These are phyloP conservation scores for Fusarium torulosum DNA, from an alignment of 2,329 filamentous ascomycete species.

Conservation along the genomic window DNA sequence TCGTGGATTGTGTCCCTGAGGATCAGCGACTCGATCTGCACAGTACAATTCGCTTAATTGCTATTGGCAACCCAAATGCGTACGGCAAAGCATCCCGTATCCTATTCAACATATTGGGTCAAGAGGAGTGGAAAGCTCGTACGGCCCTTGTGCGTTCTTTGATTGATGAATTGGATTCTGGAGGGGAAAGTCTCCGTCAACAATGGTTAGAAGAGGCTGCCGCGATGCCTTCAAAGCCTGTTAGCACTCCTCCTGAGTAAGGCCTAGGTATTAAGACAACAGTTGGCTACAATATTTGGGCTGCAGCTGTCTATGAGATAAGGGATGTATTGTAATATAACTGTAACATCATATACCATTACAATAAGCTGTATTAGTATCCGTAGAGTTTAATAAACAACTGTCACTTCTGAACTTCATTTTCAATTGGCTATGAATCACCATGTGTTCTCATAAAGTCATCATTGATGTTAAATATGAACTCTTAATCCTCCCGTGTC, in stretches of 20 bases:
- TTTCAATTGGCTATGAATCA: neutral
- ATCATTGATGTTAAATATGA: constrained; percentile 39
- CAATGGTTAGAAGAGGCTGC: constrained; percentile 31
- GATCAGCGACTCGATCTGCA: constrained; percentile 45
- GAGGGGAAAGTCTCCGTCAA: constrained; percentile 25
- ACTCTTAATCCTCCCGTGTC: constrained; percentile 20
- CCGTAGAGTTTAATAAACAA: neutral
- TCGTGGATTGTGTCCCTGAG: constrained; percentile 28
- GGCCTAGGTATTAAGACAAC: neutral
- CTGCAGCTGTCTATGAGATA: neutral
- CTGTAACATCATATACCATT: constrained; percentile 21
- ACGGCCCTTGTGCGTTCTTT: constrained; percentile 43
- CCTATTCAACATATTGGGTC: constrained; percentile 53
- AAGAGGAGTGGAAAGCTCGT: constrained; percentile 52
- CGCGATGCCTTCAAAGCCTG: neutral
- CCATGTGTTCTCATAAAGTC: constrained; percentile 35
- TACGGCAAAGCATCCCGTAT: constrained; percentile 49
- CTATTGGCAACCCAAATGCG: constrained; percentile 49
- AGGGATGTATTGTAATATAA: constrained; percentile 21
- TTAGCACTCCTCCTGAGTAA: neutral
- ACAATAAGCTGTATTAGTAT: neutral
- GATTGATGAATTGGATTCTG: constrained; percentile 37
- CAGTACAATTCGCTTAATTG: constrained; percentile 50
- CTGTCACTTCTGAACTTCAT: neutral
- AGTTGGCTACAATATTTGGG: neutral